Evolutionary conservation across 2,329 filamentous ascomycete species (phyloP), one percentile per base, ranked within the genome.

Genomic region (Triangularia setosa): DNA sequence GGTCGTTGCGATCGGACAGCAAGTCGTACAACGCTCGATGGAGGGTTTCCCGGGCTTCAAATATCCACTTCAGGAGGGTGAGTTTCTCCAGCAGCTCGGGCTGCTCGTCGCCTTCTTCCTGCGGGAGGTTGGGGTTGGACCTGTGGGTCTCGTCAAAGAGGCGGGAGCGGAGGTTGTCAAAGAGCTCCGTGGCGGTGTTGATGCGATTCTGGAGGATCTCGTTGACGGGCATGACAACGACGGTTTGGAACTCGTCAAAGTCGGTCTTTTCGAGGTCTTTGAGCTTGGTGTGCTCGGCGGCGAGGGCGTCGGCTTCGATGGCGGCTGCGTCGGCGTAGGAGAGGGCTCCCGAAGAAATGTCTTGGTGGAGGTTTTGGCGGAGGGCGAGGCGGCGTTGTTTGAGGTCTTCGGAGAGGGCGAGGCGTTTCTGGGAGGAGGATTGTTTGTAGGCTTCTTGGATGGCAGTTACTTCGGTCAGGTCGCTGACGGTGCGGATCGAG

Each of bases 11-110:
- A 74, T 93, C 91, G 21, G 88, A 89, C 33, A 97, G 85, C 11
- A 98, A 80, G 70, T 96, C 91, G 73, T 92, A 97, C 61, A 94
- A 85, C 71, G 92, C 90, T 53, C 91, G 88, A 78, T 98, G 90
- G 8, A 98, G 82, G 56, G 86, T 84, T 77, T 99, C 95, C n/a
- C 93, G 88, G 0, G 91, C 90, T 75, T 99, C 95, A 71, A 97
- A 98, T 8, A 98, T 87, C 93, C 95, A 98, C 73, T 98, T 99
- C 14, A 98, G 83, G 57, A 97, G 85, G 0, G 94, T 98, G 12
- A 99, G 83, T 77, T 97, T 96, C 76, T 99, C 95, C 2, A 98
- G 81, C 0, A 98, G 83, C 76, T 99, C 95, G 0, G 95, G 95
- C 74, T 93, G 89, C 75, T 97, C 94, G 70, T 98, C 94, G 18